Percentiles rank a stretch among this genome's conserved stretches.
Conservation (phyloP, 2,329 filamentous ascomycete genomes). For the Akanthomyces dipterigenus region DNA sequence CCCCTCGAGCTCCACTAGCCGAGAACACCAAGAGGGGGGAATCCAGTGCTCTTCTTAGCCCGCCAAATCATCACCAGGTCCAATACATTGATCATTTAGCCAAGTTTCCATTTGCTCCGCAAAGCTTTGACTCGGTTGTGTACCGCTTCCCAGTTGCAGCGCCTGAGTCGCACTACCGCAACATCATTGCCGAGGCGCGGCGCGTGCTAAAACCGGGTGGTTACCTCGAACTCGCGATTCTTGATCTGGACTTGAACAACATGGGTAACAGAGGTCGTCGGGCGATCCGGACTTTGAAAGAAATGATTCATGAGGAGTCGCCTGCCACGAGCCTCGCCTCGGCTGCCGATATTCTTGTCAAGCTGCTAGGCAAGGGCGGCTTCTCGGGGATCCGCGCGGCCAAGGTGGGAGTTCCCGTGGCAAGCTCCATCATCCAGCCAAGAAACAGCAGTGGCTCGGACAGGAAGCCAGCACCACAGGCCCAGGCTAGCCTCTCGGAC, state of each 20-base stretch:
- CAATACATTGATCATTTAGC: slow-evolving; percentile 56
- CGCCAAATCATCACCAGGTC: slow-evolving; percentile 69
- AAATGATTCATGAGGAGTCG: slow-evolving; percentile 56
- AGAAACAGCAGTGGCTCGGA: slow-evolving; percentile 11
- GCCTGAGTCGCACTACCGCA: slow-evolving; percentile 61
- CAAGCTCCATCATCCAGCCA: slow-evolving; percentile 38
- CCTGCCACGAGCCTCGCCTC: slow-evolving; percentile 54
- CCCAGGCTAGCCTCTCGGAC: slow-evolving; percentile 57
- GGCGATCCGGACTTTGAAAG: slow-evolving; percentile 64
- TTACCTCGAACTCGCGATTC: slow-evolving; percentile 69
- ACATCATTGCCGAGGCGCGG: slow-evolving; percentile 66
- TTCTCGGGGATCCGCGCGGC: slow-evolving; percentile 70
- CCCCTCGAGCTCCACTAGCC: slow-evolving; percentile 47
- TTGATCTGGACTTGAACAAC: slow-evolving; percentile 75
- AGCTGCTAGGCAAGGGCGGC: slow-evolving; percentile 59
- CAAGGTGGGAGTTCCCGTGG: slow-evolving; percentile 70
- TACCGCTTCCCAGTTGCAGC: slow-evolving; percentile 69
- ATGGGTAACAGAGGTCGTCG: slow-evolving; percentile 68
- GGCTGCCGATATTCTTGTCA: slow-evolving; percentile 55
- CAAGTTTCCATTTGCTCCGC: slow-evolving; percentile 67
- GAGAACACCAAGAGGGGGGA: slow-evolving; percentile 35
- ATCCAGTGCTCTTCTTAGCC: slow-evolving; percentile 47
- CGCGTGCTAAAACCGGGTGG: slow-evolving; percentile 73
- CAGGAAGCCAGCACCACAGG: slow-evolving; percentile 24
- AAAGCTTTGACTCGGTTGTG: slow-evolving; percentile 70